These are phyloP conservation scores for Leucosporidium yakuticum DNA, from an alignment of 768 basidiomycete genomes.

Conservation along the genomic window DNA sequence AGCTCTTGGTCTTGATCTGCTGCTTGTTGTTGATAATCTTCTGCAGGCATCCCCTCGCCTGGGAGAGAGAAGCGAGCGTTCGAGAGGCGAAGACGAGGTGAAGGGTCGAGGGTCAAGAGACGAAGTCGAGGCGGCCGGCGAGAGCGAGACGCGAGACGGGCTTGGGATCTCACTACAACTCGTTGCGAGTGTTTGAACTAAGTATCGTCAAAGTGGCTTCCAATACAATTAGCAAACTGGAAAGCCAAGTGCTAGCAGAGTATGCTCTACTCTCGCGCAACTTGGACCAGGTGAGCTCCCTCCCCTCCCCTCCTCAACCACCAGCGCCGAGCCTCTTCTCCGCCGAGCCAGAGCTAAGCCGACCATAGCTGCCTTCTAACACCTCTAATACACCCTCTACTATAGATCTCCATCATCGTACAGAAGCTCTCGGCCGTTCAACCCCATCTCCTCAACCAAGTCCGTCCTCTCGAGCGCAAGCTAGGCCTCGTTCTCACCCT, in stretches of 20 bases:
- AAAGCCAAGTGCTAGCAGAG: conserved; percentile 26
- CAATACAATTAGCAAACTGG: conserved; percentile 7
- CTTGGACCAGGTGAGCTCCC: conserved; percentile 29
- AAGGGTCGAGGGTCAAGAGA: conserved; percentile 14
- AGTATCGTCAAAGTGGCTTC: too few relatives aligned
- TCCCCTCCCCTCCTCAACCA: background rate
- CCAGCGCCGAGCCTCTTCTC: too few relatives aligned
- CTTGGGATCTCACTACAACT: too few relatives aligned
- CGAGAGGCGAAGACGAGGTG: too few relatives aligned
- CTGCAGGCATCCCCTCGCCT: too few relatives aligned
- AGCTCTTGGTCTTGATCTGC: too few relatives aligned
- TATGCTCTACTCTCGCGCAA: conserved; percentile 17
- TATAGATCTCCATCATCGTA: conserved; percentile 62
- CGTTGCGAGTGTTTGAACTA: too few relatives aligned
- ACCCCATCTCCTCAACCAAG: conserved; percentile 62
- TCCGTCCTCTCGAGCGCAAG: conserved; percentile 80
- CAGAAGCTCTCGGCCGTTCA: conserved; percentile 66
- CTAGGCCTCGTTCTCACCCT: conserved; percentile 92
- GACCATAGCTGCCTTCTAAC: background rate
- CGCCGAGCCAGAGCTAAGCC: too few relatives aligned
- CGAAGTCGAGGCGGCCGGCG: background rate
- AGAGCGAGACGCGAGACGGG: background rate
- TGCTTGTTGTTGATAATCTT: too few relatives aligned
- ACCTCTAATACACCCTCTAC: background rate
- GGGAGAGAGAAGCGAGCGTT: too few relatives aligned